Base-by-base conservation (phyloP, 2,329 filamentous ascomycete species). In the Leptographium galeiforme region DNA sequence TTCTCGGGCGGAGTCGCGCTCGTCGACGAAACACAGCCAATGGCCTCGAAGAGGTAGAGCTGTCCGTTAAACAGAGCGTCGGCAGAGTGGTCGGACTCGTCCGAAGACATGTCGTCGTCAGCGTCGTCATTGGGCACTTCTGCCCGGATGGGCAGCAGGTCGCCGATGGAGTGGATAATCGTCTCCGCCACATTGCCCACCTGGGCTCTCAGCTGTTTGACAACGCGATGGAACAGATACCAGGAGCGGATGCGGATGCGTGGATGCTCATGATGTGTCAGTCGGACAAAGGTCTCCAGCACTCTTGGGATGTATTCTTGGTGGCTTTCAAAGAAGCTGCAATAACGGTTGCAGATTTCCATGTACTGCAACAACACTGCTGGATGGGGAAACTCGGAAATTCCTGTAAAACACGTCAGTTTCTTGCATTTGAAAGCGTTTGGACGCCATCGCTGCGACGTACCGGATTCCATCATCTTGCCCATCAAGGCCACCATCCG, bases 331-430 rank as follows among this genome's bases (percentile, higher is more conserved):
- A 98, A 97, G 67, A 96, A 95, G 33, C 83, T 80, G 65, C 85
- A 87, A 69, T 98, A 98, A 50, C 93, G 84, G 53, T 95, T 90
- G 66, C 90, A 95, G 39, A 95, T 95, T 67, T 98, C 93, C 90
- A 98, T 96, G 64, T 95, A 98, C 69, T 96, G 89, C 25, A 98
- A 75, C 58, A 96, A 81, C 51, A 96, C 90, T 16, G 90, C 89
- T 1, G 93, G 91, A 65, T 97, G 93, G 16, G 84, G 82, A 67
- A 91, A 94, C 45, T 78, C 85, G 55, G 88, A 84, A 60, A 96
- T 85, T 60, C 87, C 89, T 90, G 59, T 12, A 6, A 32, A 18
- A 8, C 55, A 61, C 57, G 63, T 56, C 51, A 13, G 40, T 25
- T 30, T 32, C 41, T 13, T 13, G 18, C 43, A 14, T 45, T 4